Evolutionary conservation across 495 filamentous ascomycete species (phyloP).

Genomic region (Hyphodiscus hymeniophilus): DNA sequence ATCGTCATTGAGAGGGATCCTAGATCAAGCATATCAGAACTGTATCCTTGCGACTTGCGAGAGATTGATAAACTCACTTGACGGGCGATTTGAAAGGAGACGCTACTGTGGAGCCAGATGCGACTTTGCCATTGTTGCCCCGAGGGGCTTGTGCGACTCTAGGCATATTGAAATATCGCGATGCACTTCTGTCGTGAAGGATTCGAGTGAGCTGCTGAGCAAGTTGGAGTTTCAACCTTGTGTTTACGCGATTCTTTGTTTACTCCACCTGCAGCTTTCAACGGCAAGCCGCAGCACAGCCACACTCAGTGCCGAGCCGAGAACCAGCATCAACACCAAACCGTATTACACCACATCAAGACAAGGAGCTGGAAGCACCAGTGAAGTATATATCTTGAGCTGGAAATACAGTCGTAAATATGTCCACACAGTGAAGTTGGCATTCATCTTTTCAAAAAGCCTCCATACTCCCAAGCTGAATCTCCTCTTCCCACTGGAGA

Average conservation of each 20-base stretch:
- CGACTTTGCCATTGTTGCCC: constrained; percentile 38
- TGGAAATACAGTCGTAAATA: too few species aligned
- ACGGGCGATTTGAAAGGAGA: constrained; percentile 59
- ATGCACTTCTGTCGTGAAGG: constrained; percentile 8
- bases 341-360: too few species aligned
- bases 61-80: constrained; percentile 30
- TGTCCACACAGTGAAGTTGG: too few species aligned
- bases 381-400: too few species aligned
- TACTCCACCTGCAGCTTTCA: too few species aligned
- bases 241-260: constrained; percentile 12
- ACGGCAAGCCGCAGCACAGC: too few species aligned
- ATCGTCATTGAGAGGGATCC: constrained; percentile 94
- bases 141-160: constrained; percentile 57
- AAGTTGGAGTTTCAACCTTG: background rate
- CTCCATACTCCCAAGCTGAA: too few species aligned
- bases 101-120: constrained; percentile 41
- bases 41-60: background rate
- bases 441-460: too few species aligned
- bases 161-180: constrained; percentile 48
- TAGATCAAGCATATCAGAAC: constrained; percentile 17
- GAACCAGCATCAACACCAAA: too few species aligned
- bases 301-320: too few species aligned
- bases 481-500: too few species aligned
- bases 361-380: too few species aligned
- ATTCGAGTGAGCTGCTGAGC: constrained; percentile 1